A percentile compares a stretch with the other conserved stretches of the same genome.
Conservation (phyloP, 306 rosid genomes). For the Rosa chinensis region DNA sequence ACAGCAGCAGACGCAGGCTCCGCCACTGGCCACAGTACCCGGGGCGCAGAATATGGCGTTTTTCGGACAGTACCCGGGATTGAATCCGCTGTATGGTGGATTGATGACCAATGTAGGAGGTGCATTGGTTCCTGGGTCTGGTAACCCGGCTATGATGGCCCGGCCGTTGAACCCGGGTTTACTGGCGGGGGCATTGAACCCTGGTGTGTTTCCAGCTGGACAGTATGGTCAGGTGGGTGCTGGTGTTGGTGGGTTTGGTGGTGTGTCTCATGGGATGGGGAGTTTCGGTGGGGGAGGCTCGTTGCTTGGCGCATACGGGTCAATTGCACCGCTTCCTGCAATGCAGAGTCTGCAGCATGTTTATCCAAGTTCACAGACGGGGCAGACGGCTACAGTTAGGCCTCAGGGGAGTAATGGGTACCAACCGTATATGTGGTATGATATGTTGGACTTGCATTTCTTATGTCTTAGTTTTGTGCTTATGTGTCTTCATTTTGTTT, state of each 20-base stretch:
- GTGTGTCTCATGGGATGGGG: constrained; percentile 28
- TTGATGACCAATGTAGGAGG: constrained; percentile 22
- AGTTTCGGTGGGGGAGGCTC: constrained; percentile 13
- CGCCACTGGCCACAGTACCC: constrained; percentile 18
- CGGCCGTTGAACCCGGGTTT: constrained; percentile 24
- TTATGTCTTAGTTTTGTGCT: constrained; percentile 1
- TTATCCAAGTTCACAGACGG: constrained; percentile 32
- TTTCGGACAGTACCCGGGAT: constrained; percentile 31
- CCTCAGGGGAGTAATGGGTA: constrained; percentile 40
- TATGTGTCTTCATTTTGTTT: neutral
- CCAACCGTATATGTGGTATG: constrained; percentile 47
- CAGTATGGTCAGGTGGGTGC: constrained; percentile 34
- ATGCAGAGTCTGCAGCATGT: constrained; percentile 29
- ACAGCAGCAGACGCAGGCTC: constrained; percentile 17
- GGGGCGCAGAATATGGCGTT: constrained; percentile 33
- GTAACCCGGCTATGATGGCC: constrained; percentile 26
- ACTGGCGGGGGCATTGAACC: constrained; percentile 31
- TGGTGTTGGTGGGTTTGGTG: constrained; percentile 28
- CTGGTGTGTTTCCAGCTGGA: constrained; percentile 26
- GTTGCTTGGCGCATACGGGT: constrained; percentile 22
- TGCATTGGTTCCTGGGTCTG: constrained; percentile 27
- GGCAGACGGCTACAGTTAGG: constrained; percentile 26
- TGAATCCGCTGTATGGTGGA: constrained; percentile 28
- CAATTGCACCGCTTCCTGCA: constrained; percentile 16
- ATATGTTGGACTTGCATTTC: constrained; percentile 17